Base-by-base conservation (phyloP, 148 eudicot species). In the Suaeda aralocaspica region DNA sequence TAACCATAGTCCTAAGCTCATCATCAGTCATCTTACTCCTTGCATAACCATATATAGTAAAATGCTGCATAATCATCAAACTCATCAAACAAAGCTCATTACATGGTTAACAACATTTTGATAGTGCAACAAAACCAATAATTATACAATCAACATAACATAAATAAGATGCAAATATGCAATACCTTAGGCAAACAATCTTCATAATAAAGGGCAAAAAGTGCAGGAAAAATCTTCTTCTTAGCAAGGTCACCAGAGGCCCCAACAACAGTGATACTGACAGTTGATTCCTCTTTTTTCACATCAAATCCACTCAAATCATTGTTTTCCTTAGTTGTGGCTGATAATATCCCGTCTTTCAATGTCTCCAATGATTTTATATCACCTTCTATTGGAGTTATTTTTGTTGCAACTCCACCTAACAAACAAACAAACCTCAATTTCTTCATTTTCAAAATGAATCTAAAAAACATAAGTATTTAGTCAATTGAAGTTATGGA, bases 231-330 rank as follows among this genome's bases (percentile, higher is more conserved):
- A 50, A 94, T 94, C 88, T 94, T 94, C 82, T 91, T 94, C 88
- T 91, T 94, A 29, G 98, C 98, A 68, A 94, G 92, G 82, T 94
- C 98, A 48, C 96, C 98, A 24, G 98, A 94, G 57, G 98, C 98
- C 67, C 98, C 98, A 72, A 94, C 96, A 59, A 94, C 91, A 36
- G 98, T 94, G 70, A 94, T 94, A 73, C 87, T 91, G 83, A 94
- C 96, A 72, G 91, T 85, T 64, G 96, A 94, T 48, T 82, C 82
- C 64, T 79, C 88, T 59, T 83, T 81, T 34, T 56, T 76, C 30
- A 71, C 64, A 84, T 81, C 80, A 51, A 84, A 60, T 71, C 73
- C 73, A 63, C 75, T 51, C 55, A 70, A 65, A 45, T 81, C 82
- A 59, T 46, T 64, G 4, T 15, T 22, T 68, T 88, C 96, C 68